Conservation (phyloP, 805 yeast species). For the Groenewaldozyma salmanticensis region DNA sequence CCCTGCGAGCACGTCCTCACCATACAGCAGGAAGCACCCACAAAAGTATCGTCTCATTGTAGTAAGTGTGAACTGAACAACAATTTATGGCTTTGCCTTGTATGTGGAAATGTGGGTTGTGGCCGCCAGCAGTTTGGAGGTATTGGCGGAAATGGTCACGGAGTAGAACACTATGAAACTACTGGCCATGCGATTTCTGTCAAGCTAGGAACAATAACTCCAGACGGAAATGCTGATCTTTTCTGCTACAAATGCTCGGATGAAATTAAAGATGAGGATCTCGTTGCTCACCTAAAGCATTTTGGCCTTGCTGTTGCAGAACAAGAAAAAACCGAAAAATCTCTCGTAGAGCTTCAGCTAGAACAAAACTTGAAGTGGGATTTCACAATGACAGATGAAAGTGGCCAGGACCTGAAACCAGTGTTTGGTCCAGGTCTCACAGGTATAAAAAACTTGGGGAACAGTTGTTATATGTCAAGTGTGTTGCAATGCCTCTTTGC, state of each 20-base stretch:
- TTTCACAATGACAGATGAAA: slow-evolving; percentile 63
- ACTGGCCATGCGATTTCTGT: slow-evolving; percentile 73
- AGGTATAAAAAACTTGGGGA: slow-evolving; percentile 85
- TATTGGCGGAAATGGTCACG: slow-evolving; percentile 90
- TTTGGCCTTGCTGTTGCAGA: slow-evolving; percentile 59
- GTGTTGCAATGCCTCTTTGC: slow-evolving; percentile 63
- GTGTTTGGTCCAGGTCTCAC: slow-evolving; percentile 70
- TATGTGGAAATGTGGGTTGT: slow-evolving; percentile 89
- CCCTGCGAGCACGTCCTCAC: slow-evolving; percentile 69
- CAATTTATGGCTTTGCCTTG: slow-evolving; percentile 87
- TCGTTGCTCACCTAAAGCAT: slow-evolving; percentile 38
- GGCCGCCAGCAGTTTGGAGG: slow-evolving; percentile 94
- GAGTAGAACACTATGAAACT: slow-evolving; percentile 55
- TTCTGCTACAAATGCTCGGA: slow-evolving; percentile 87
- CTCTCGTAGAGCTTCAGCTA: slow-evolving; percentile 76
- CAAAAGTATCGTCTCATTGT: slow-evolving; percentile 20
- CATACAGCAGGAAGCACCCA: slow-evolving; percentile 33
- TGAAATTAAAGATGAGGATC: slow-evolving; percentile 66
- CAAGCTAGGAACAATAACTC: slow-evolving; percentile 79
- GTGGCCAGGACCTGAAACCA: slow-evolving; percentile 56
- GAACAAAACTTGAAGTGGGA: slow-evolving; percentile 94
- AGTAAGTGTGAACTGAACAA: slow-evolving; percentile 41
- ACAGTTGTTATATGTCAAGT: slow-evolving; percentile 83
- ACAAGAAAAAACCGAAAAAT: slow-evolving; percentile 70
- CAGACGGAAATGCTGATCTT: slow-evolving; percentile 64